phyloP scores from a whole-genome alignment of 2,329 filamentous ascomycete genomes.

The Fusarium mexicanum region DNA sequence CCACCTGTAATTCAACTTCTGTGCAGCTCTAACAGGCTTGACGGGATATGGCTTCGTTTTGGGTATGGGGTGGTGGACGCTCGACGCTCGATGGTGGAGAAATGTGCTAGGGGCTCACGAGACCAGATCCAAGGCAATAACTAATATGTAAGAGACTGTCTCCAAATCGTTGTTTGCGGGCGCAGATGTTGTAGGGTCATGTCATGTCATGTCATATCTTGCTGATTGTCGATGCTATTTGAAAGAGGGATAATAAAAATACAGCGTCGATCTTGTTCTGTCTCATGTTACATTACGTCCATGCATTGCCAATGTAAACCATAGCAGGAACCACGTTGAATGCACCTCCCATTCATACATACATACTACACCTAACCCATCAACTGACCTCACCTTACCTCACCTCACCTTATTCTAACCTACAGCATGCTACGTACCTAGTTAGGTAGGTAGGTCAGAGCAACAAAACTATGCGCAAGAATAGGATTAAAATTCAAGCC shows the following conservation, averaged over 20 bases:
- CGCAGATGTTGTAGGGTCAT: not conserved
- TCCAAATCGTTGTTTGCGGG: conserved; percentile 4
- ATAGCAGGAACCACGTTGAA: not conserved
- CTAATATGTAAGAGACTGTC: conserved; percentile 5
- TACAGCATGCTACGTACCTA: not conserved
- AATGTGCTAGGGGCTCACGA: conserved; percentile 20
- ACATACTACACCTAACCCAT: conserved; percentile 12
- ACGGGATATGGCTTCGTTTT: conserved; percentile 24
- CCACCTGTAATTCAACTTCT: conserved; percentile 29
- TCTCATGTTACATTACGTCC: not conserved
- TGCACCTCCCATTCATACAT: not conserved
- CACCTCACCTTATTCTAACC: not conserved
- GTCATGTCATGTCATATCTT: not conserved
- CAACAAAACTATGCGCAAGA: not conserved
- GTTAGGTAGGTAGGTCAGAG: not conserved
- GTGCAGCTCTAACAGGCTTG: conserved; percentile 12
- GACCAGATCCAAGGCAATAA: conserved; percentile 17
- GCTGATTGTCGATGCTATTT: conserved; percentile 1
- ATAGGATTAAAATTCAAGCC: not conserved
- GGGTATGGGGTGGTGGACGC: conserved; percentile 21
- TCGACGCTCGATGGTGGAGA: conserved; percentile 18
- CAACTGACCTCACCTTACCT: not conserved
- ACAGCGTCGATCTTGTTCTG: conserved; percentile 2
- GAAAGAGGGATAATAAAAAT: not conserved
- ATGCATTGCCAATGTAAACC: not conserved